A percentile compares a stretch with the other conserved stretches of the same genome.
phyloP scores from a whole-genome alignment of 768 basidiomycete species.

The Pluteus cervinus region DNA sequence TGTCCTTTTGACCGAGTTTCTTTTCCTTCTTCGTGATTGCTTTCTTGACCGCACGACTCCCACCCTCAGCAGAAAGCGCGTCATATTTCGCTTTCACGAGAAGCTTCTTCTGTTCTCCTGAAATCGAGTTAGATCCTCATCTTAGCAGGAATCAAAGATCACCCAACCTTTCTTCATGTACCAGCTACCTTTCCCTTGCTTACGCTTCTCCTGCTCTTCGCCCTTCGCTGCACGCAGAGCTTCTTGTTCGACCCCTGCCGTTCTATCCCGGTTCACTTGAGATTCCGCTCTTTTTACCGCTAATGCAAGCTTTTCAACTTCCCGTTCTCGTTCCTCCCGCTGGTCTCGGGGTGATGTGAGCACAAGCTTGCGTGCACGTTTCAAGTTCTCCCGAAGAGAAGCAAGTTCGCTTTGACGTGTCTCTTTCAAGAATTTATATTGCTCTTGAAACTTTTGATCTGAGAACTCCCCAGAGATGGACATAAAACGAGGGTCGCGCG shows the following conservation, averaged over 20 bases:
- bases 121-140: constrained; percentile 7
- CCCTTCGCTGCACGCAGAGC: constrained; percentile 50
- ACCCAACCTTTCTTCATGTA: constrained; percentile 74
- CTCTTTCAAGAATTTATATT: constrained; percentile 71
- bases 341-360: constrained; percentile 54
- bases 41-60: constrained; percentile 77
- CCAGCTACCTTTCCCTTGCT: constrained; percentile 78
- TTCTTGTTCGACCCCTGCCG: constrained; percentile 64
- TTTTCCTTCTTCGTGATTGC: constrained; percentile 86
- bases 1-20: constrained; percentile 85
- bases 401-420: constrained; percentile 60
- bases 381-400: constrained; percentile 58
- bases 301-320: constrained; percentile 63
- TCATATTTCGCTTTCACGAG: constrained; percentile 74
- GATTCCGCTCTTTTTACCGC: constrained; percentile 78
- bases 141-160: constrained; percentile 5
- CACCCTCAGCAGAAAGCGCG: constrained; percentile 69
- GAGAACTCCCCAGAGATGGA: constrained; percentile 66
- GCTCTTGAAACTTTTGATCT: constrained; percentile 53
- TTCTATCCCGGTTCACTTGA: constrained; percentile 62
- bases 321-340: constrained; percentile 55
- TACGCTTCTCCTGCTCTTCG: constrained; percentile 61
- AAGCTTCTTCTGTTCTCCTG: constrained; percentile 76
- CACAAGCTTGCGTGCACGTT: constrained; percentile 61
- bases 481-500: constrained; percentile 85